Percentiles rank a stretch among this genome's conserved stretches.
phyloP scores from a whole-genome alignment of 768 basidiomycete genomes.

The Naganishia friedmannii region DNA sequence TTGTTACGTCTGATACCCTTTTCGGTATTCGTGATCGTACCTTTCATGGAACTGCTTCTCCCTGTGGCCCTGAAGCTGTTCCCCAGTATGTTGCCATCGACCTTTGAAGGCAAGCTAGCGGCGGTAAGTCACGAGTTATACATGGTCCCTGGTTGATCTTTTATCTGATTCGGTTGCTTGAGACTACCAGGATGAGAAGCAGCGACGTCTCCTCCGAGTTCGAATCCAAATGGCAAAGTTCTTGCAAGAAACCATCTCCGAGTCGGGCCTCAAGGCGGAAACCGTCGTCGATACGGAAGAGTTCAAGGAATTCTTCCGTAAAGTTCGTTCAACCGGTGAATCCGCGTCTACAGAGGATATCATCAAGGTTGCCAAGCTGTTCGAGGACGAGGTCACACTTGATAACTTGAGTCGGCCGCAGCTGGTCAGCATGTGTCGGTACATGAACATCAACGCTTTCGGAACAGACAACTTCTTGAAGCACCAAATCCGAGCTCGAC shows the following conservation, averaged over 20 bases:
- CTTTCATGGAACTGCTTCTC: slow-evolving; percentile 96
- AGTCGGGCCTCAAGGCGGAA: slow-evolving; percentile 88
- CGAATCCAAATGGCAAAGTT: slow-evolving; percentile 99
- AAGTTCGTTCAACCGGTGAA: slow-evolving; percentile 94
- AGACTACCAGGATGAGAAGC: slow-evolving; percentile 79
- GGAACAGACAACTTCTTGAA: slow-evolving; percentile 98
- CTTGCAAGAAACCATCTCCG: slow-evolving; percentile 92
- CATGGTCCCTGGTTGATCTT: too few species aligned
- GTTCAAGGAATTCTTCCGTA: slow-evolving; percentile 99
- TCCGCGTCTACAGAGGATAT: slow-evolving; percentile 82
- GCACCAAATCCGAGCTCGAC: slow-evolving; percentile 77
- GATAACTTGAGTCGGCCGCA: slow-evolving; percentile 99
- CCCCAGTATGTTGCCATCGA: slow-evolving; percentile 97
- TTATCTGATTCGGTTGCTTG: slow-evolving; percentile 24
- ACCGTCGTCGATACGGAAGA: slow-evolving; percentile 84
- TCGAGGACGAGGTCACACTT: slow-evolving; percentile 94
- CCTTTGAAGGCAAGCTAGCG: slow-evolving; percentile 95
- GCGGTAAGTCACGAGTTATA: slow-evolving; percentile 60
- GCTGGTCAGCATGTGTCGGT: slow-evolving; percentile 91
- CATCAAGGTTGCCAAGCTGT: slow-evolving; percentile 90
- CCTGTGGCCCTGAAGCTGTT: slow-evolving; percentile 95
- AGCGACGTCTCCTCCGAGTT: slow-evolving; percentile 88
- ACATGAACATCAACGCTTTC: slow-evolving; percentile 97
- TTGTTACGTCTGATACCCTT: slow-evolving; percentile 90
- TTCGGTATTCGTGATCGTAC: slow-evolving; percentile 87